Base-by-base conservation (phyloP, 495 filamentous ascomycete genomes). In the Friedmanniomyces endolithicus region DNA sequence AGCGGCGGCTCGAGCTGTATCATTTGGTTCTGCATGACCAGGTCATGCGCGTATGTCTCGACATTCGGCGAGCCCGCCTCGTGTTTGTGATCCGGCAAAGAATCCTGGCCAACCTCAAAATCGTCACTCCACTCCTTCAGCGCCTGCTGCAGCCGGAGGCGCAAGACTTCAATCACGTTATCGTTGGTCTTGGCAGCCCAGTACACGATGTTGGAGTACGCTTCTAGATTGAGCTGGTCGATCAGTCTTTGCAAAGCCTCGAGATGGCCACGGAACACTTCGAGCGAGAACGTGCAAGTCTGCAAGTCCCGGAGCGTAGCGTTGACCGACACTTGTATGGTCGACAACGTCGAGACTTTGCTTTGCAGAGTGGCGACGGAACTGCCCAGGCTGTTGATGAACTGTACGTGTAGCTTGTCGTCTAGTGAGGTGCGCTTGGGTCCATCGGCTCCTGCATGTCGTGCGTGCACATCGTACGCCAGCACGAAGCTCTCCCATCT, bases 401-500 rank as follows among this genome's bases (percentile, higher is more conserved):
- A 97, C 64, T 95, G 84, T 48, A 95, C 87, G 69, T 98, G 92
- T 67, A 87, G 88, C 70, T 87, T 95, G 66, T 95, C 88, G 33
- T 79, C 77, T 46, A 80, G 71, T 55, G 79, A 75, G 57, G 71
- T 39, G 0, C 58, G 57, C 6, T 55, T 45, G 14, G 41, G 16
- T 11, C 29, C 50, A 9, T 65, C 65, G 29, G 56, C 41, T 46
- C 68, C 70, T 31, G 81, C 75, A 60, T 87, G 84, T 61, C 90
- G 85, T 50, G 89, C 76, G 61, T 90, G 87, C 17, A 95, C 73
- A 65, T 97, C 92, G 66, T 95, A 97, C 8, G 88, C 88, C 63
- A 96, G 88, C 31, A 98, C 86, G 65, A 98, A 95, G 0, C 92
- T 90, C 65, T 98, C 92, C 92, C 92, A 98, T 62, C 86, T 83